Evolutionary conservation across 768 basidiomycete genomes (phyloP), one percentile per base, ranked within the genome.

Genomic region (Termitomyces heimii): DNA sequence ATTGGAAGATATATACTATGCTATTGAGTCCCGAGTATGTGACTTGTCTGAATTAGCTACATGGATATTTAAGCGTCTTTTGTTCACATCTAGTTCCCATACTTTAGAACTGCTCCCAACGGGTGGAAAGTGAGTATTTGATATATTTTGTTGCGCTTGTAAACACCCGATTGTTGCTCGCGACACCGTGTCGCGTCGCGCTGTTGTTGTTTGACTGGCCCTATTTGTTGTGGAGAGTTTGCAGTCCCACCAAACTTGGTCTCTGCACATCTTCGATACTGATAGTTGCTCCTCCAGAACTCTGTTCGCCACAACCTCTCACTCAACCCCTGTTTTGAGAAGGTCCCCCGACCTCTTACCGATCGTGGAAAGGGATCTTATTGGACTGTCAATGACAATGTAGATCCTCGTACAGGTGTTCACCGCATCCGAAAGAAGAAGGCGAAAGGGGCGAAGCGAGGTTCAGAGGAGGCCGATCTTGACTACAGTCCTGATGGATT

Each of bases 291-390:
- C 42, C 54, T 53, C 54, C 65, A 94, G 92, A 94, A 94, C 68
- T 93, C 92, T 42, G 91, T 94, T 62, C 87, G 92, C 48, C 92
- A 94, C 71, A 94, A 94, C 65, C 81, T 94, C 26, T 94, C 92
- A 6, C 78, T 94, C 59, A 94, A 94, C 63, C 91, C 92, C 52
- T 94, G 90, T 67, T 94, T 94, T 65, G 89, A 92, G 72, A 94
- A 94, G 71, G 88, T 93, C 5, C 86, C 92, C 3, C 88, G 92
- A n/a, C 92, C 92, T 13, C 81, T 94, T 62, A 94, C 92, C 6
- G 92, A 94, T 65, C 85, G 92, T 52, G 92, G 92, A 53, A 94
- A 94, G 66, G 92, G 92, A 22, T 92, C 89, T 0, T 94, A 93
- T 66, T 94, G 92, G 92, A 92, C 90, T 0, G 92, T 94, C 60